Conservation (phyloP, 2,329 filamentous ascomycete genomes). For the Emydomyces testavorans region DNA sequence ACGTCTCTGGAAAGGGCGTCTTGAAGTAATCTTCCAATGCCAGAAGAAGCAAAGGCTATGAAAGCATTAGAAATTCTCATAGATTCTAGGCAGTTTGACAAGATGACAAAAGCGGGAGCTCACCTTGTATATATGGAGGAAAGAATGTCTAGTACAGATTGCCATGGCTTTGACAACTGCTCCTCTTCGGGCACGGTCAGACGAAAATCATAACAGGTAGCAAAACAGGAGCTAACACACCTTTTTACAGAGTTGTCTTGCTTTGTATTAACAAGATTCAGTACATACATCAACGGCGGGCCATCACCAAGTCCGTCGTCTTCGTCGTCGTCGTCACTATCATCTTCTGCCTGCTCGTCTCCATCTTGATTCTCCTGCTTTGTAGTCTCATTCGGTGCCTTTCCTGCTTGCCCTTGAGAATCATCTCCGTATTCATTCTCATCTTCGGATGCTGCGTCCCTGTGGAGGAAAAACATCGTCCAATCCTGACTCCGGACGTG, state of each 20-base stretch:
- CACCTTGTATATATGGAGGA: constrained; percentile 96
- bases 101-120: constrained; percentile 17
- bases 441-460: constrained; percentile 76
- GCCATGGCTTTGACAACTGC: constrained; percentile 97
- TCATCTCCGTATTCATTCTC: constrained; percentile 51
- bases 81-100: neutral
- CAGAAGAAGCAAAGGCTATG: constrained; percentile 69
- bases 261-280: constrained; percentile 97
- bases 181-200: constrained; percentile 47
- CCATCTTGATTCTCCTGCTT: constrained; percentile 27
- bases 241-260: constrained; percentile 81
- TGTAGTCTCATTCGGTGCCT: constrained; percentile 34
- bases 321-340: constrained; percentile 31
- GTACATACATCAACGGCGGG: constrained; percentile 86
- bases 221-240: constrained; percentile 28
- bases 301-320: constrained; percentile 45
- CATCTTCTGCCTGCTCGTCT: constrained; percentile 37
- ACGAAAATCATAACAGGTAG: constrained; percentile 5
- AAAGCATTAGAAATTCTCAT: constrained; percentile 8
- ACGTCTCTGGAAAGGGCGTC: constrained; percentile 72
- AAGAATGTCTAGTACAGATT: constrained; percentile 93
- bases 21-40: constrained; percentile 97
- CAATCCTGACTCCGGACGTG: constrained; percentile 93
- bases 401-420: constrained; percentile 39
- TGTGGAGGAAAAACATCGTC: constrained; percentile 98